Conservation (phyloP, 2,329 filamentous ascomycete genomes). For the Emmonsiellopsis sp. region DNA sequence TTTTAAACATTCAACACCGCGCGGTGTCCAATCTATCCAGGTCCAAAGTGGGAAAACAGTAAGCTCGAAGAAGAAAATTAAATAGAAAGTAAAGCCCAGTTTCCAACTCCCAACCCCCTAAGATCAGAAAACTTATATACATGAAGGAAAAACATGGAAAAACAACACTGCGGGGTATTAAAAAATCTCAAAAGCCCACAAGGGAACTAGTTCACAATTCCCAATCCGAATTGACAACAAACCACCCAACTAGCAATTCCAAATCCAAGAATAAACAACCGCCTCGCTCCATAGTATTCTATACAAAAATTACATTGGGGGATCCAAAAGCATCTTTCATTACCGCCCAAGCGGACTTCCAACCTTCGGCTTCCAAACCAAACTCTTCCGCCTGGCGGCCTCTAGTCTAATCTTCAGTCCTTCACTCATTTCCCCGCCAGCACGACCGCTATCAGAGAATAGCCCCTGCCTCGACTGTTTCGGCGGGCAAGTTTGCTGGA, state of each 20-base stretch:
- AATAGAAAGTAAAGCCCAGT: not conserved
- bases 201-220: slow-evolving; percentile 1
- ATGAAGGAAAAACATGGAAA: not conserved
- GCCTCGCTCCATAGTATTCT: not conserved
- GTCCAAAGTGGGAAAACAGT: too few relatives aligned
- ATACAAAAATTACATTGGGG: slow-evolving; percentile 1
- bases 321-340: not conserved
- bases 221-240: slow-evolving; percentile 5
- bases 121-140: not conserved
- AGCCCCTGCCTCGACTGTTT: slow-evolving; percentile 39
- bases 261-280: slow-evolving; percentile 6
- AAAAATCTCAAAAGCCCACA: not conserved
- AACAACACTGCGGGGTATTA: slow-evolving; percentile 2
- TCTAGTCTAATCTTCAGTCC: slow-evolving; percentile 53
- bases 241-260: slow-evolving; percentile 7
- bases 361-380: slow-evolving; percentile 67
- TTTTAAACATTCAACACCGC: too few relatives aligned
- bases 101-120: not conserved
- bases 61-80: not conserved
- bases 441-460: slow-evolving; percentile 22
- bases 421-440: slow-evolving; percentile 24
- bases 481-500: slow-evolving; percentile 46
- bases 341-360: slow-evolving; percentile 58
- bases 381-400: slow-evolving; percentile 64
- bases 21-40: too few relatives aligned